Conservation (phyloP, 371 early-diverging fungal genomes). For the Rhizopus stolonifer region DNA sequence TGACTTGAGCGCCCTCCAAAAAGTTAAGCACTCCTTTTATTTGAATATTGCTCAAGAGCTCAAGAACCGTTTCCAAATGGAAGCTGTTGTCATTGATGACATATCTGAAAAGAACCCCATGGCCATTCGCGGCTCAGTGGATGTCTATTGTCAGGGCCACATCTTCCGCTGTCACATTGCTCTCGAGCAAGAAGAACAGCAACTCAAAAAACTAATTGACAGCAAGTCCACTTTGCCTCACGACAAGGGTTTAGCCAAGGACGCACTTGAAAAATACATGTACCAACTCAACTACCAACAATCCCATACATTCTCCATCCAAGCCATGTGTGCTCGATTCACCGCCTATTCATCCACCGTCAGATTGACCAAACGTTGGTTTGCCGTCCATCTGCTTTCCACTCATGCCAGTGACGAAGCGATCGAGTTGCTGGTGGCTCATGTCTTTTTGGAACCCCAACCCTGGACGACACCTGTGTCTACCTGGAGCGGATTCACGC, state of each 20-base stretch:
- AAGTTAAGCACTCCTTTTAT: constrained; percentile 88
- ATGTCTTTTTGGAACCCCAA: constrained; percentile 65
- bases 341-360: constrained; percentile 71
- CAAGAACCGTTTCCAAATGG: constrained; percentile 32
- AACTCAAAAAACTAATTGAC: constrained; percentile 58
- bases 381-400: constrained; percentile 72
- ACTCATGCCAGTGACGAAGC: constrained; percentile 60
- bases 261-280: constrained; percentile 53
- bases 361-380: constrained; percentile 86
- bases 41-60: constrained; percentile 63
- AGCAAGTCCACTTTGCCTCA: constrained; percentile 44
- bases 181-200: constrained; percentile 65
- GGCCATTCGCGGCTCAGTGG: constrained; percentile 61
- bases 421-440: constrained; percentile 59
- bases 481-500: constrained; percentile 69
- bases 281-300: constrained; percentile 55
- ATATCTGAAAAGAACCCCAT: constrained; percentile 42
- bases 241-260: constrained; percentile 44
- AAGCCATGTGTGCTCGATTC: constrained; percentile 67
- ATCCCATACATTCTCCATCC: constrained; percentile 65
- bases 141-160: constrained; percentile 69
- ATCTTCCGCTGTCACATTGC: constrained; percentile 77
- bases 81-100: constrained; percentile 47
- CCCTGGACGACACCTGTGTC: constrained; percentile 62
- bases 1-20: constrained; percentile 82